Evolutionary conservation across 306 rosid genomes (phyloP).

Genomic region (Trifolium repens): DNA sequence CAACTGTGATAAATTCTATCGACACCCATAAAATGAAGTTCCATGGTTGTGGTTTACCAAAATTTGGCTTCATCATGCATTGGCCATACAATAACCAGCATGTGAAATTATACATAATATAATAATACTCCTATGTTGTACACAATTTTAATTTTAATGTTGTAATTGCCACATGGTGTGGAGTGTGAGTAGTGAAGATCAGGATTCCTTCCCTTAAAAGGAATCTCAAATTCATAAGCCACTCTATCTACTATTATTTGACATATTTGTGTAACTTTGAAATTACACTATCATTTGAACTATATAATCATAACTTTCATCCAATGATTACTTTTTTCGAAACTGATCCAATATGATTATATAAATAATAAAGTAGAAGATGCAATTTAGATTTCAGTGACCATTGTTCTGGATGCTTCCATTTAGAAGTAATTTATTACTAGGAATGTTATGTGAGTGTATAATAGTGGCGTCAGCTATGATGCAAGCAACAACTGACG

Average conservation of each 20-base stretch:
- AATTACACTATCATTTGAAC: neutral
- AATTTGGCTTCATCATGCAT: neutral
- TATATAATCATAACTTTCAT: neutral
- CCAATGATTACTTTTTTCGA: neutral
- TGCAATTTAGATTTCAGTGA: neutral
- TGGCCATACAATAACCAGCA: slow-evolving; percentile 30
- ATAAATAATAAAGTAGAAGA: neutral
- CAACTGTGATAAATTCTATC: neutral
- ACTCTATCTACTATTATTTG: no score
- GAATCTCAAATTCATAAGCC: neutral
- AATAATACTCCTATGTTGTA: neutral
- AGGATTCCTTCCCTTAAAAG: neutral
- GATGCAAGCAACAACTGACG: slow-evolving; percentile 18
- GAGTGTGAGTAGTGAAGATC: neutral
- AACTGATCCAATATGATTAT: neutral
- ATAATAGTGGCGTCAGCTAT: slow-evolving; percentile 8
- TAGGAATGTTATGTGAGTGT: neutral
- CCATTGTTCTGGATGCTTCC: slow-evolving; percentile 9
- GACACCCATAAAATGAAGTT: slow-evolving; percentile 12
- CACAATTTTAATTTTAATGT: neutral
- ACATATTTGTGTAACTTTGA: no score
- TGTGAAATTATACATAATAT: no score
- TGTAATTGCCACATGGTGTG: neutral
- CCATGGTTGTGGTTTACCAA: slow-evolving; percentile 29
- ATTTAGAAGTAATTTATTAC: neutral